A percentile compares a stretch with the other conserved stretches of the same genome.
These are phyloP conservation scores for Pseudogymnoascus sp. DNA, from an alignment of 2,329 filamentous ascomycete species.

Conservation along the genomic window DNA sequence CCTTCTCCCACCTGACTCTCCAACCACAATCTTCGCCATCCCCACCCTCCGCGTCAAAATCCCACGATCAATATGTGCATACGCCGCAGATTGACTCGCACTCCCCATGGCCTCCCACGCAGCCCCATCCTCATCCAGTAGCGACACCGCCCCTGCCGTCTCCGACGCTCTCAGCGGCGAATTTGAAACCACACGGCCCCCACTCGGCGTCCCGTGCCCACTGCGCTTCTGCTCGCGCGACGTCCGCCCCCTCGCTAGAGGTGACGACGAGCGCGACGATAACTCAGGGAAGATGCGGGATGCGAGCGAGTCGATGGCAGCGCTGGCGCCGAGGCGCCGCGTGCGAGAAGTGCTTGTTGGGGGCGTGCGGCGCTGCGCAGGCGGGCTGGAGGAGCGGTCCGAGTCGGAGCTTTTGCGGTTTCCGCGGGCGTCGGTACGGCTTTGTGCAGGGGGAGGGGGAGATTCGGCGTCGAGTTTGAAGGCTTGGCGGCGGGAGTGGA, in stretches of 20 bases:
- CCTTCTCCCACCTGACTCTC: neutral
- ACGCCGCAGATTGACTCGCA: constrained; percentile 47
- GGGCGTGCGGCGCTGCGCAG: neutral
- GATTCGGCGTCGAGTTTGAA: constrained; percentile 53
- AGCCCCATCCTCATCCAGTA: neutral
- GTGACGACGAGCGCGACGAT: constrained; percentile 24
- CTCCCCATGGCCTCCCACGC: constrained; percentile 1
- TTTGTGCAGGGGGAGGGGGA: constrained; percentile 25
- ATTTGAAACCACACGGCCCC: neutral
- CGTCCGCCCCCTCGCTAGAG: constrained; percentile 9
- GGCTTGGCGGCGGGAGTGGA: constrained; percentile 56
- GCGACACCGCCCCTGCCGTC: neutral
- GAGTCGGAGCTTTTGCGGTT: constrained; percentile 37
- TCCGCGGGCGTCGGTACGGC: constrained; percentile 23
- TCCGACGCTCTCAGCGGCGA: neutral
- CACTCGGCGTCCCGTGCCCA: neutral
- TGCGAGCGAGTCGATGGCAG: constrained; percentile 50
- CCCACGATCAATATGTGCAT: constrained; percentile 56
- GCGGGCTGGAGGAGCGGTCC: neutral
- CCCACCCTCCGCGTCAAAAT: constrained; percentile 50
- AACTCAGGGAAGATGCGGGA: constrained; percentile 53
- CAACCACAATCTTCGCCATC: constrained; percentile 30
- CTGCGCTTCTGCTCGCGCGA: constrained; percentile 2
- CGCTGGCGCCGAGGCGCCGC: neutral
- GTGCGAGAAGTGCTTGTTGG: neutral